Conservation (phyloP, 164 flowering plant genomes). For the Vitis amurensis region DNA sequence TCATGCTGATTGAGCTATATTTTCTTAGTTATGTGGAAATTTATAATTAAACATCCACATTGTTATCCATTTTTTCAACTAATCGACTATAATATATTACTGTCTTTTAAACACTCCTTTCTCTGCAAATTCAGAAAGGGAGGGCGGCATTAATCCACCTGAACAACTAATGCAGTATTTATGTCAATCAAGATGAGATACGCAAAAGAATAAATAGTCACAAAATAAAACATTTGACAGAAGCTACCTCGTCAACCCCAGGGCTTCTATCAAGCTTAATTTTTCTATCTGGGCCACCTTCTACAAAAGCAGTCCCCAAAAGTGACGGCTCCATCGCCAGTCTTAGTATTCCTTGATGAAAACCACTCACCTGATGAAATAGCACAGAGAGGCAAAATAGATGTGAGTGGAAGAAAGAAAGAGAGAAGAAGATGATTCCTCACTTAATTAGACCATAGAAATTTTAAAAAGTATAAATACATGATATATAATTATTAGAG, state of each 20-base stretch:
- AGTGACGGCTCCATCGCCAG: slow-evolving; percentile 97
- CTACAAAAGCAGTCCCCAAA: slow-evolving; percentile 74
- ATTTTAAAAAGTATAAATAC: too few species aligned
- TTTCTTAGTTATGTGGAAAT: not conserved
- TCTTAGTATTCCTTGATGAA: slow-evolving; percentile 90
- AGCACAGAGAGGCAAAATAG: not conserved
- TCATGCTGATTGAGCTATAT: not conserved
- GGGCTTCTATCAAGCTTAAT: slow-evolving; percentile 86
- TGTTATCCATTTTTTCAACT: too few species aligned
- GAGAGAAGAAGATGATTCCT: too few species aligned
- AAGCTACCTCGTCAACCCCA: slow-evolving; percentile 84
- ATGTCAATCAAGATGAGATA: too few species aligned
- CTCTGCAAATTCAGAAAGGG: not conserved
- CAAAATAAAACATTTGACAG: not conserved
- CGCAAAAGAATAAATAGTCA: not conserved
- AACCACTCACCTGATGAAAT: slow-evolving; percentile 64
- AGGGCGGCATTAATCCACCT: not conserved
- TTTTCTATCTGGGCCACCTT: slow-evolving; percentile 93
- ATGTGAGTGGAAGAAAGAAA: not conserved
- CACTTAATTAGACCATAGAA: too few species aligned
- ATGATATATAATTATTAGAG: too few species aligned
- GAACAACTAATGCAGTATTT: too few species aligned
- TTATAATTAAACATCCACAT: too few species aligned
- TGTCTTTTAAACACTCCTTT: too few species aligned
- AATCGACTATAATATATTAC: too few species aligned